Percentiles rank a stretch among this genome's conserved stretches.
Conservation (phyloP, 495 filamentous ascomycete genomes). For the Aspergillus wentii region DNA sequence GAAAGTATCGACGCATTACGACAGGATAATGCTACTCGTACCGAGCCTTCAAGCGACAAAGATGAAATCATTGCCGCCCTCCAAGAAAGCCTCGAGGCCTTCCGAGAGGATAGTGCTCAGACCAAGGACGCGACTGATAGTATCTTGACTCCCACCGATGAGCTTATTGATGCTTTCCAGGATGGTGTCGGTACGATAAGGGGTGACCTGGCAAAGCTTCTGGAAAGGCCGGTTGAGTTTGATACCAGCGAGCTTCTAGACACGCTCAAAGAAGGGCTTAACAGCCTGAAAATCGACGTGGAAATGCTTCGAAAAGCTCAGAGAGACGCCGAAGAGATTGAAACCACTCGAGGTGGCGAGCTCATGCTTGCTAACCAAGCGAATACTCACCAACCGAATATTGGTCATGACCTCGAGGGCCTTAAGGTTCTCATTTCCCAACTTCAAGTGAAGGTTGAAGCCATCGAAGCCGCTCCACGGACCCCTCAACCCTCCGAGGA, state of each 20-base stretch:
- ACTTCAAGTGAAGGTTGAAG: slow-evolving; percentile 76
- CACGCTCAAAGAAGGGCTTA: slow-evolving; percentile 73
- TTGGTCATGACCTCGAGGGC: slow-evolving; percentile 73
- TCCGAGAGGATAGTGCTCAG: slow-evolving; percentile 73
- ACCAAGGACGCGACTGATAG: slow-evolving; percentile 54
- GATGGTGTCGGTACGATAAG: slow-evolving; percentile 74
- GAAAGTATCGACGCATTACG: slow-evolving; percentile 68
- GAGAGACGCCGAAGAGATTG: slow-evolving; percentile 31
- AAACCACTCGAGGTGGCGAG: slow-evolving; percentile 42
- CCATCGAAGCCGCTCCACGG: slow-evolving; percentile 60
- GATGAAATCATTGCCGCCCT: slow-evolving; percentile 63
- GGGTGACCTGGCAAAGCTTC: slow-evolving; percentile 67
- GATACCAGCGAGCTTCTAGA: slow-evolving; percentile 84
- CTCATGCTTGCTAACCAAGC: slow-evolving; percentile 51
- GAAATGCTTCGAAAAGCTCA: slow-evolving; percentile 61
- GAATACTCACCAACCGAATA: slow-evolving; percentile 36
- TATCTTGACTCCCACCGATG: slow-evolving; percentile 57
- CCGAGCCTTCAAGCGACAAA: slow-evolving; percentile 17
- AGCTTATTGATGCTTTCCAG: slow-evolving; percentile 76
- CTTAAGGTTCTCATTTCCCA: slow-evolving; percentile 78
- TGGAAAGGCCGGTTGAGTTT: slow-evolving; percentile 73
- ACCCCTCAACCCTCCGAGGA: slow-evolving; percentile 36
- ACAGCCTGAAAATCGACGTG: slow-evolving; percentile 67
- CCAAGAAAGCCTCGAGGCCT: slow-evolving; percentile 60
- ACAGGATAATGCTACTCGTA: slow-evolving; percentile 59